These are phyloP conservation scores for Serendipita indica DNA, from an alignment of 768 basidiomycete species.

Conservation along the genomic window DNA sequence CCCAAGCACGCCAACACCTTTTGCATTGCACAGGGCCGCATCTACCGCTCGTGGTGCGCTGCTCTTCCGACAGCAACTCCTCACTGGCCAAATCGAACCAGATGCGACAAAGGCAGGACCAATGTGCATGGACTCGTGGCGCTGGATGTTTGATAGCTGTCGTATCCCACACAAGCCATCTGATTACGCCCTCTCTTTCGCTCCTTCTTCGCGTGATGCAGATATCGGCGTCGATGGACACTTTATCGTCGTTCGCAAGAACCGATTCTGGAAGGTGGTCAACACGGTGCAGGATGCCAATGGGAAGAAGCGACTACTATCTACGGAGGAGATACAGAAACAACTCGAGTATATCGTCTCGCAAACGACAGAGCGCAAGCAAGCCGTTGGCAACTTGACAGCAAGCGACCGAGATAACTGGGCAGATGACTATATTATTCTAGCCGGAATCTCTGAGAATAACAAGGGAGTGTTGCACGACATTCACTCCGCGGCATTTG, in stretches of 20 bases:
- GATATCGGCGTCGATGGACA: slow-evolving; percentile 56
- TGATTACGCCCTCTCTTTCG: slow-evolving; percentile 1
- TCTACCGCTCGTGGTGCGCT: slow-evolving; percentile 53
- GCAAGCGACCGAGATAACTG: slow-evolving; percentile 73
- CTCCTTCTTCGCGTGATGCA: slow-evolving; percentile 26
- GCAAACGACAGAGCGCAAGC: slow-evolving; percentile 44
- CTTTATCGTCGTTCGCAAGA: slow-evolving; percentile 72
- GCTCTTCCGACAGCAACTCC: slow-evolving; percentile 55
- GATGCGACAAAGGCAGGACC: slow-evolving; percentile 55
- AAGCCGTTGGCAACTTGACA: slow-evolving; percentile 64
- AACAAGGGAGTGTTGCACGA: slow-evolving; percentile 52
- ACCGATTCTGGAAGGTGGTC: slow-evolving; percentile 63
- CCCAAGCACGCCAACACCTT: slow-evolving; percentile 30
- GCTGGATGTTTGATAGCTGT: slow-evolving; percentile 90
- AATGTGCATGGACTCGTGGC: slow-evolving; percentile 77
- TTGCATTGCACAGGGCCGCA: slow-evolving; percentile 36
- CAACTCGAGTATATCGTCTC: slow-evolving; percentile 62
- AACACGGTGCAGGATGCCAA: slow-evolving; percentile 28
- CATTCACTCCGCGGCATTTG: slow-evolving; percentile 77
- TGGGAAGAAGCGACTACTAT: slow-evolving; percentile 39
- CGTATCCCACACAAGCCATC: slow-evolving; percentile 39
- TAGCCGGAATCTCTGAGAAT: slow-evolving; percentile 13
- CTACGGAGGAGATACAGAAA: slow-evolving; percentile 50
- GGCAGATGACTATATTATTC: slow-evolving; percentile 28
- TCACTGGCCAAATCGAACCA: slow-evolving; percentile 46